Conservation (phyloP, 805 yeast species). For the Candida boidinii region DNA sequence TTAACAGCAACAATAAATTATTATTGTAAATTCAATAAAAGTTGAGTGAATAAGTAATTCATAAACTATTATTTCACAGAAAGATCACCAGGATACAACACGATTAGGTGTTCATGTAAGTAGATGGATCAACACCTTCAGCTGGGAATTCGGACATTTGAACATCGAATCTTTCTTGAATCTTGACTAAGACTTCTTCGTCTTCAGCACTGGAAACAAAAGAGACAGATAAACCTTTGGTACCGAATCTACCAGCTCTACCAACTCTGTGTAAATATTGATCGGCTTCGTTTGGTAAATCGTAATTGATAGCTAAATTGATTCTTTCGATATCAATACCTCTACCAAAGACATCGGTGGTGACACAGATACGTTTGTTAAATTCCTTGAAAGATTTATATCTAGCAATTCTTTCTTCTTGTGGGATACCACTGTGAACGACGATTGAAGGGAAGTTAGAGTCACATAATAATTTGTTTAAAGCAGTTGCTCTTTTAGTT, state of each 20-base stretch:
- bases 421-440: slow-evolving; percentile 91
- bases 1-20: too few species aligned
- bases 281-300: slow-evolving; percentile 92
- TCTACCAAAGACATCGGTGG: slow-evolving; percentile 98
- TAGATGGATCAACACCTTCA: slow-evolving; percentile 95
- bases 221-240: slow-evolving; percentile 94
- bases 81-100: not conserved
- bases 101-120: slow-evolving; percentile 94
- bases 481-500: slow-evolving; percentile 84
- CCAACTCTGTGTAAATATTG: slow-evolving; percentile 99
- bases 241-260: slow-evolving; percentile 99
- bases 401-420: slow-evolving; percentile 96
- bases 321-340: slow-evolving; percentile 99
- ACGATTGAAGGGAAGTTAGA: slow-evolving; percentile 97
- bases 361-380: slow-evolving; percentile 96
- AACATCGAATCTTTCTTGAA: slow-evolving; percentile 96
- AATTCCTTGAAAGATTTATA: slow-evolving; percentile 95
- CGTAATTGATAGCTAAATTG: slow-evolving; percentile 95
- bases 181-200: slow-evolving; percentile 81
- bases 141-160: slow-evolving; percentile 93
- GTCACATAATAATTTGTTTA: slow-evolving; percentile 80
- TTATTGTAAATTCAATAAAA: too few species aligned
- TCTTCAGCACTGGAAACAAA: slow-evolving; percentile 82
- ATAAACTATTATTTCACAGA: too few species aligned
- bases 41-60: too few species aligned